Evolutionary conservation across 2,329 filamentous ascomycete genomes (phyloP).

Genomic region (Ambrosiella beaveri): DNA sequence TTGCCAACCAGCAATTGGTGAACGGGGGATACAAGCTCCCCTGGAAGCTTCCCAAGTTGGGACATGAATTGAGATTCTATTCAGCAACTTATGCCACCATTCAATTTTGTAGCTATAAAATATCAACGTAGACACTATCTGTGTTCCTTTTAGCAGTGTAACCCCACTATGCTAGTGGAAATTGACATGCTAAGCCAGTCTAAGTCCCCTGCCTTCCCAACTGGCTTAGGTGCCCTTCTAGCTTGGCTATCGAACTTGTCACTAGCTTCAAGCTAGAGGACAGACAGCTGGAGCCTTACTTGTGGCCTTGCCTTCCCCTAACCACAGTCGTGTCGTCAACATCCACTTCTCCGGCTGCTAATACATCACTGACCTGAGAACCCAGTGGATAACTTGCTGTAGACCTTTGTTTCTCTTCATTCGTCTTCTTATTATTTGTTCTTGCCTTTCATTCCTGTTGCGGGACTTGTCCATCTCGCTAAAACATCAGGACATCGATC

Average conservation of each 20-base stretch:
- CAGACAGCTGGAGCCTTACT: not conserved
- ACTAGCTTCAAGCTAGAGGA: not conserved
- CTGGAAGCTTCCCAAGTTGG: not conserved
- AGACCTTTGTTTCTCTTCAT: not conserved
- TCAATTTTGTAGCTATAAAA: too few relatives aligned
- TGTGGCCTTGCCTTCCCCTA: not conserved
- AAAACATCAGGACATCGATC: not conserved
- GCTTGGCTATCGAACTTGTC: not conserved
- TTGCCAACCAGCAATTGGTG: too few relatives aligned
- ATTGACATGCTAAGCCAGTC: not conserved
- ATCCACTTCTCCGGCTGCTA: not conserved
- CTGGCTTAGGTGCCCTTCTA: not conserved
- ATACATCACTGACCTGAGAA: not conserved
- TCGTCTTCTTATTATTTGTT: not conserved
- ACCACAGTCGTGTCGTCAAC: not conserved
- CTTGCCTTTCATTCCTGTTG: not conserved
- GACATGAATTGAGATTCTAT: not conserved
- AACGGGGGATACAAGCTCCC: not conserved
- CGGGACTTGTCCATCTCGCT: not conserved
- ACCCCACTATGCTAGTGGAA: not conserved
- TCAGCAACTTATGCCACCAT: too few relatives aligned
- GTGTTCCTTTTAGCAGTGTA: too few relatives aligned
- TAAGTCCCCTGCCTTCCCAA: not conserved
- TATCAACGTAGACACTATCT: too few relatives aligned
- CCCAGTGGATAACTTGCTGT: not conserved